Evolutionary conservation across 164 flowering plant species (phyloP).

Genomic region (Cinnamomum chago): DNA sequence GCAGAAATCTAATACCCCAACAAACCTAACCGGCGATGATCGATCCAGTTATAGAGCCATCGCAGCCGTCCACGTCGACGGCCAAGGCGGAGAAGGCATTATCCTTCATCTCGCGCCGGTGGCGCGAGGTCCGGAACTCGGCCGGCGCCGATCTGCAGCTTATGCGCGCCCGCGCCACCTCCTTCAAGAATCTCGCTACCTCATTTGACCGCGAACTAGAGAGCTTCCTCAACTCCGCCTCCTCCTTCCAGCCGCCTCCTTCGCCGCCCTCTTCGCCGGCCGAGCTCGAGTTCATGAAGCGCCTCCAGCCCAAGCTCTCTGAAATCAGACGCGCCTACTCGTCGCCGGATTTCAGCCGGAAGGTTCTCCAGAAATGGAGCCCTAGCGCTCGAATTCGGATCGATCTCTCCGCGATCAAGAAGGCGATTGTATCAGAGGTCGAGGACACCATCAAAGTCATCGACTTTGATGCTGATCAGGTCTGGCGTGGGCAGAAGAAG

Average conservation of each 20-base stretch:
- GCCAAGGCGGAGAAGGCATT: slow-evolving; percentile 35
- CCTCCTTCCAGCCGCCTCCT: slow-evolving; percentile 31
- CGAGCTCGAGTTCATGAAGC: slow-evolving; percentile 70
- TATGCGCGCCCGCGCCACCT: slow-evolving; percentile 55
- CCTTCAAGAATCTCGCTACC: slow-evolving; percentile 59
- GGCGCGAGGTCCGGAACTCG: slow-evolving; percentile 66
- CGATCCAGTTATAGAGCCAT: slow-evolving; percentile 16
- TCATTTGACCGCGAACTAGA: slow-evolving; percentile 65
- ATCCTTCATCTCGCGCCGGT: slow-evolving; percentile 59
- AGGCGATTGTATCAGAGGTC: slow-evolving; percentile 53
- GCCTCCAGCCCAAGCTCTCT: slow-evolving; percentile 59
- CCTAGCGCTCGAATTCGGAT: slow-evolving; percentile 49
- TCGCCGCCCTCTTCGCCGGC: slow-evolving; percentile 20
- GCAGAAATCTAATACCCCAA: neutral
- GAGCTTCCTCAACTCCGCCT: slow-evolving; percentile 51
- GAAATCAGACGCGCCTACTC: slow-evolving; percentile 68
- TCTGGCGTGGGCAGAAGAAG: slow-evolving; percentile 14
- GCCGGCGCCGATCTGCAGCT: slow-evolving; percentile 64
- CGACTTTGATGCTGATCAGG: slow-evolving; percentile 23
- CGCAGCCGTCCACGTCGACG: slow-evolving; percentile 27
- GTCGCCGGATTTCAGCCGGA: slow-evolving; percentile 60
- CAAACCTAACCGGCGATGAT: slow-evolving; percentile 18
- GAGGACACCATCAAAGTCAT: slow-evolving; percentile 33
- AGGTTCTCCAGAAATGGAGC: slow-evolving; percentile 65
- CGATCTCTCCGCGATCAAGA: slow-evolving; percentile 58